Percentiles rank a stretch among this genome's conserved stretches.
Evolutionary conservation across 2,329 filamentous ascomycete species (phyloP).

Genomic region (Ceratocystis lukuohia): DNA sequence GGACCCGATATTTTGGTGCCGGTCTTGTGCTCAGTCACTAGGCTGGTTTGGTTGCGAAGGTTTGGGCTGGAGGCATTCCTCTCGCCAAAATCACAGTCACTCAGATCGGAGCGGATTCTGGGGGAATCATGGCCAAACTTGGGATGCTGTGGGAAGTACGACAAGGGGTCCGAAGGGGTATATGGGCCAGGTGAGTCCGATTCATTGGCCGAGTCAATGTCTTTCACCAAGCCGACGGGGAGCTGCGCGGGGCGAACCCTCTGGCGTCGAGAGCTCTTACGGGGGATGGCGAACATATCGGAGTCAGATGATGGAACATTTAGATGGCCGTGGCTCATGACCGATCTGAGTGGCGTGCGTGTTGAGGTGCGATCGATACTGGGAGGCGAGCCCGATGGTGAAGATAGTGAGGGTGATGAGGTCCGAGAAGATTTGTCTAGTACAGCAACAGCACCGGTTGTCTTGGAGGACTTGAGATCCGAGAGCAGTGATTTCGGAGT

Average conservation of each 20-base stretch:
- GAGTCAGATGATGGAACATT: background rate
- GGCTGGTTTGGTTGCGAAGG: background rate
- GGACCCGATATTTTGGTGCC: background rate
- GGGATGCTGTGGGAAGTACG: conserved; percentile 1
- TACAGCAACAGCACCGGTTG: background rate
- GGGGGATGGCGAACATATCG: conserved; percentile 14
- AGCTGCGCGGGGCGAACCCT: conserved; percentile 2
- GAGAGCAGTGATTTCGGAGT: background rate
- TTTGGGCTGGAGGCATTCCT: background rate
- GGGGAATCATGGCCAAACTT: conserved; percentile 5
- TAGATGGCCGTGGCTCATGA: conserved; percentile 14
- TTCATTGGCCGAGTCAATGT: conserved; percentile 16
- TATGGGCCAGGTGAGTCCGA: conserved; percentile 11
- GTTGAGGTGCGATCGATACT: background rate
- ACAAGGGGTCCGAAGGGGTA: conserved; percentile 9
- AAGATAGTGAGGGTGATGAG: background rate
- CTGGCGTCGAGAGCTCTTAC: conserved; percentile 17
- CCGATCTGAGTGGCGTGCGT: conserved; percentile 6
- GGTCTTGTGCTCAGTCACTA: background rate
- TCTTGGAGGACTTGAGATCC: background rate
- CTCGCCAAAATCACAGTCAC: conserved; percentile 11
- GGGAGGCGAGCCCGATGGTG: background rate
- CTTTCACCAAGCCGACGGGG: conserved; percentile 2
- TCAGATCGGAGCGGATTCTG: conserved; percentile 12
- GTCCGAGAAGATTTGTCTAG: background rate